A percentile compares a stretch with the other conserved stretches of the same genome.
Evolutionary conservation across 1,284 basidiomycete genomes (phyloP).

Genomic region (Fistulina hepatica): DNA sequence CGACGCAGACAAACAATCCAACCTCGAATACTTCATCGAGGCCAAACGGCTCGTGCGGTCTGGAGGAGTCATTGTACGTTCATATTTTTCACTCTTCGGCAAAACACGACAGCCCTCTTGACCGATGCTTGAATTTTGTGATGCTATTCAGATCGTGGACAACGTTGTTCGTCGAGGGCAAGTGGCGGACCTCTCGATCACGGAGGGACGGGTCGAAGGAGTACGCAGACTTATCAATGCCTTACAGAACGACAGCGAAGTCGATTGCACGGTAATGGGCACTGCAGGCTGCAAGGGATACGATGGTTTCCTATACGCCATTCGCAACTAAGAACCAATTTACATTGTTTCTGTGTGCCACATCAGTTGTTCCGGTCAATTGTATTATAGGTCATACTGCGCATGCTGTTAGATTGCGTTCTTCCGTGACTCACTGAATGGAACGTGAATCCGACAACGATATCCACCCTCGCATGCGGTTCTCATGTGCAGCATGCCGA

Average conservation of each 20-base stretch:
- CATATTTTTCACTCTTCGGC: slow-evolving; percentile 2
- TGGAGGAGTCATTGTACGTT: slow-evolving; percentile 44
- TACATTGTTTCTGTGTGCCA: no score
- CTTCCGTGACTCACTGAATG: no score
- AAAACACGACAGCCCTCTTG: neutral
- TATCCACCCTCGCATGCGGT: no score
- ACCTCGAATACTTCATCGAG: slow-evolving; percentile 39
- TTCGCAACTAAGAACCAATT: no score
- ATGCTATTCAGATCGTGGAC: slow-evolving; percentile 38
- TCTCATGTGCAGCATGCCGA: no score
- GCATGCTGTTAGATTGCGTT: no score
- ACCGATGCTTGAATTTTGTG: neutral
- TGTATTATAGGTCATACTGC: no score
- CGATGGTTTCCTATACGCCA: slow-evolving; percentile 49
- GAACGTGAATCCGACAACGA: no score
- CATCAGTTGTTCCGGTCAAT: no score
- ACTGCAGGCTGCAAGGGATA: slow-evolving; percentile 54
- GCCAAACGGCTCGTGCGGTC: slow-evolving; percentile 43
- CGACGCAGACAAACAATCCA: slow-evolving; percentile 48
- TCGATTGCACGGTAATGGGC: slow-evolving; percentile 50
- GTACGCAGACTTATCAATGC: slow-evolving; percentile 36
- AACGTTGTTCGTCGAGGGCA: slow-evolving; percentile 46
- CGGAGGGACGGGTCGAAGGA: slow-evolving; percentile 32
- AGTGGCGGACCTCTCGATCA: slow-evolving; percentile 33
- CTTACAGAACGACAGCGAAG: slow-evolving; percentile 40